Evolutionary conservation across 176 grass and related monocot species (phyloP), one percentile per base, ranked within the genome.

Genomic region (Phoenix dactylifera): DNA sequence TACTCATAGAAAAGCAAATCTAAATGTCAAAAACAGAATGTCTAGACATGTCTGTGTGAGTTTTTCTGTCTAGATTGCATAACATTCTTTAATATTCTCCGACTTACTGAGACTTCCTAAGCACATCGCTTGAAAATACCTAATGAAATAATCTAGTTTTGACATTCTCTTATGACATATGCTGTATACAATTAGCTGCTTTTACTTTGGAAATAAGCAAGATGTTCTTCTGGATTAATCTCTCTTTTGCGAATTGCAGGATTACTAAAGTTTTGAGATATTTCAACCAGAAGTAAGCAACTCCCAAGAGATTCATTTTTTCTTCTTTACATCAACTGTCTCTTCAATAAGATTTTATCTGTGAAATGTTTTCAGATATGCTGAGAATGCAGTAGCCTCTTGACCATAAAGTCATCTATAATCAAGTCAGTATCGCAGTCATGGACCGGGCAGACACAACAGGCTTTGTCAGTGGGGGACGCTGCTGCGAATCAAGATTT

Each of bases 381-480:
- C 9, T 44, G 60, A 22, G 63, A 57, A 68, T 39, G n/a, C n/a
- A 53, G 29, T 63, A 44, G 18, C 16, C 18, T 55, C 39, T 53
- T 55, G 28, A 24, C 44, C 10, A 51, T n/a, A 54, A 53, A 15
- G 23, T 54, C 49, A 32, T 63, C 49, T 50, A 39, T 18, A 55
- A 49, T 63, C 75, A 17, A 44, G 35, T 50, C 65, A 75, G 23
- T 16, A 64, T 60, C 20, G 66, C 20, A 75, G 55, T 74, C 65
- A 98, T 98, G 93, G 87, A 98, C 60, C 83, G 87, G 59, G 66
- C 76, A 25, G 93, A 98, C 77, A 92, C 84, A 75, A 85, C 87
- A 76, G 93, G 93, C 65, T 98, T 98, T 76, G 70, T 98, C 58
- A 83, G 87, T 55, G 73, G 84, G 71, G 93, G 84, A 65, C 26